phyloP scores from a whole-genome alignment of 495 filamentous ascomycete genomes.

The Hypoxylon perforatum region DNA sequence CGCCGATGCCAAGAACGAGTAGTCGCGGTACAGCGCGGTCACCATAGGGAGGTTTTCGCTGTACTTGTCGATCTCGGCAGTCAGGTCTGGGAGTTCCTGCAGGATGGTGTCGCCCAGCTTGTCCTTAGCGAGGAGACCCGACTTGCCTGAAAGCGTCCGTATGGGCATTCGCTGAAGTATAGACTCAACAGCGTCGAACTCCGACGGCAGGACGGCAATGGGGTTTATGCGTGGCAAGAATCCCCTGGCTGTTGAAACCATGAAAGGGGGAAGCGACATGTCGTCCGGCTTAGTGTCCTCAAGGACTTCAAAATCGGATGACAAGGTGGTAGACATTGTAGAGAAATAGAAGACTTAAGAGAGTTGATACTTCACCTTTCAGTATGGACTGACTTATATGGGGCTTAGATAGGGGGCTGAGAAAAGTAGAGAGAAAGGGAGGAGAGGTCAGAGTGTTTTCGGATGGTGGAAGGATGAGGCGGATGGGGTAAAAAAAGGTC shows the following conservation, averaged over 20 bases:
- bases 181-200: constrained; percentile 75
- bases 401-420: neutral
- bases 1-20: constrained; percentile 86
- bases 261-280: constrained; percentile 77
- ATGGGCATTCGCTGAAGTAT: constrained; percentile 81
- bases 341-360: neutral
- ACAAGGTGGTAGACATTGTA: constrained; percentile 42
- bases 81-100: constrained; percentile 77
- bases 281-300: constrained; percentile 54
- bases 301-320: constrained; percentile 49
- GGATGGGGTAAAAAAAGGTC: constrained; percentile 4
- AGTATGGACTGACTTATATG: too few relatives aligned
- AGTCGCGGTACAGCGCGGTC: constrained; percentile 89
- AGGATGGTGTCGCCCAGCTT: constrained; percentile 75
- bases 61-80: constrained; percentile 74
- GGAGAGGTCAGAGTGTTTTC: too few relatives aligned
- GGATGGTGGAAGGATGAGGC: too few relatives aligned
- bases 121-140: constrained; percentile 80
- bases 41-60: constrained; percentile 74
- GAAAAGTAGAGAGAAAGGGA: neutral
- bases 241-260: constrained; percentile 84
- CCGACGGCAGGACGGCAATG: constrained; percentile 68
- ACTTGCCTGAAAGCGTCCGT: constrained; percentile 70
- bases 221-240: constrained; percentile 78
- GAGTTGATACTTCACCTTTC: too few relatives aligned